Base-by-base conservation (phyloP, 2,329 filamentous ascomycete genomes). In the Pseudogymnoascus sp. region DNA sequence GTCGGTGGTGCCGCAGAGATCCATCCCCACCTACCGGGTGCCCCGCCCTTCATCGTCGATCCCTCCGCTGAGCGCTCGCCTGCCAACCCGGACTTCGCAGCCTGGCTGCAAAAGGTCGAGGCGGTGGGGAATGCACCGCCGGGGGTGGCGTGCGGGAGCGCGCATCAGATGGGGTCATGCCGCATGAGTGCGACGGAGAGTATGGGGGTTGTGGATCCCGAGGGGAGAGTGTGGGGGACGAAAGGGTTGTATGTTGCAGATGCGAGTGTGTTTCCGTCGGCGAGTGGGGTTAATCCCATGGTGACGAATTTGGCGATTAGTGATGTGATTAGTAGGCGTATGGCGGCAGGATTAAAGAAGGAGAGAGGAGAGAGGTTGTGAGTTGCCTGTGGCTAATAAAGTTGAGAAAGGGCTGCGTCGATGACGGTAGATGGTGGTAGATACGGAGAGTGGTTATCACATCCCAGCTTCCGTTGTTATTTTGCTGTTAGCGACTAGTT, bases 261-360 rank as follows among this genome's bases (percentile, higher is more conserved):
- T 71, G 83, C 86, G 48, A 90, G 85, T 69, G 84, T 90, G 9
- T 88, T 92, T 62, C 89, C 87, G 1, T 86, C 81, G 60, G 87
- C 88, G 9, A 89, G 83, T 69, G 88, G 89, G 1, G 88, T 91
- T 30, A 92, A 92, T 70, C 89, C 89, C 9, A 92, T 92, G 89
- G 76, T 91, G 39, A 90, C 88, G 13, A 79, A 77, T 61, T 90
- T 92, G 88, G 82, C 82, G 1, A 79, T 88, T 66, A 77, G 82
- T 57, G 82, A 88, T 68, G 82, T 81, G 73, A 85, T 89, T 63
- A 82, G 82, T 2, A 75, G 79, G 67, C 77, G 79, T 0, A 70
- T 88, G 41, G 75, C 72, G 18, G 73, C 71, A 68, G 81, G 82
- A 56, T 59, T 82, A 67, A 60, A 57, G 35, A 59, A 58, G n/a